These are phyloP conservation scores for Phoenix dactylifera DNA, from an alignment of 176 grass and related monocot genomes.

Conservation along the genomic window DNA sequence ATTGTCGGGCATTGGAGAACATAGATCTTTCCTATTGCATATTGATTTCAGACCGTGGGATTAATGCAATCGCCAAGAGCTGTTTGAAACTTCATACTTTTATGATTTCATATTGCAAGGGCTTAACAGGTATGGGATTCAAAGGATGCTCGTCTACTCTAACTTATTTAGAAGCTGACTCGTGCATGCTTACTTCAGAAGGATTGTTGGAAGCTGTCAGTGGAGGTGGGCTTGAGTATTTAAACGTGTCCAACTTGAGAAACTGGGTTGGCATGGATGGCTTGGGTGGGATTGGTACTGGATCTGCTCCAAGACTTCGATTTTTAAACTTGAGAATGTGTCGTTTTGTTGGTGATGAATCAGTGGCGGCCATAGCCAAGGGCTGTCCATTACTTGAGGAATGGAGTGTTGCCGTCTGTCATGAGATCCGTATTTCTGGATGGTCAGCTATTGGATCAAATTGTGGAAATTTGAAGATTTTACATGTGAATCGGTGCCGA, in stretches of 20 bases:
- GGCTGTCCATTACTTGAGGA: slow-evolving; percentile 68
- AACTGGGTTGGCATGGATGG: slow-evolving; percentile 35
- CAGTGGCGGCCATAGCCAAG: slow-evolving; percentile 48
- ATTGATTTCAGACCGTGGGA: slow-evolving; percentile 54
- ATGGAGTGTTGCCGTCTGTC: slow-evolving; percentile 73
- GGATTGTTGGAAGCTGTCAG: slow-evolving; percentile 42
- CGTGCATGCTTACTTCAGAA: slow-evolving; percentile 54
- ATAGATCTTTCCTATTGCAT: slow-evolving; percentile 50
- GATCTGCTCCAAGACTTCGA: slow-evolving; percentile 37
- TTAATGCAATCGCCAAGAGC: slow-evolving; percentile 39
- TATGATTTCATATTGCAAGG: slow-evolving; percentile 54
- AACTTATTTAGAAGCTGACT: slow-evolving; percentile 73
- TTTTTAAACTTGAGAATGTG: slow-evolving; percentile 71
- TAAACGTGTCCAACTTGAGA: slow-evolving; percentile 57
- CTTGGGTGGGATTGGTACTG: slow-evolving; percentile 33
- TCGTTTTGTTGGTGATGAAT: slow-evolving; percentile 46
- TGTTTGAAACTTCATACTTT: slow-evolving; percentile 44
- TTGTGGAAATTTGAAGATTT: slow-evolving; percentile 54
- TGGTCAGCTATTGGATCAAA: slow-evolving; percentile 57
- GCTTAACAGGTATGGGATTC: slow-evolving; percentile 58
- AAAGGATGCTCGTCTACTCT: slow-evolving; percentile 45
- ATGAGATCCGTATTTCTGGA: slow-evolving; percentile 49
- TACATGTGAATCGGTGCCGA: slow-evolving; percentile 68
- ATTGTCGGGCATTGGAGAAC: slow-evolving; percentile 55
- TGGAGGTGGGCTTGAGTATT: slow-evolving; percentile 49